Conservation (phyloP, 192 early-diverging fungal genomes). For the Gonapodya prolifera region DNA sequence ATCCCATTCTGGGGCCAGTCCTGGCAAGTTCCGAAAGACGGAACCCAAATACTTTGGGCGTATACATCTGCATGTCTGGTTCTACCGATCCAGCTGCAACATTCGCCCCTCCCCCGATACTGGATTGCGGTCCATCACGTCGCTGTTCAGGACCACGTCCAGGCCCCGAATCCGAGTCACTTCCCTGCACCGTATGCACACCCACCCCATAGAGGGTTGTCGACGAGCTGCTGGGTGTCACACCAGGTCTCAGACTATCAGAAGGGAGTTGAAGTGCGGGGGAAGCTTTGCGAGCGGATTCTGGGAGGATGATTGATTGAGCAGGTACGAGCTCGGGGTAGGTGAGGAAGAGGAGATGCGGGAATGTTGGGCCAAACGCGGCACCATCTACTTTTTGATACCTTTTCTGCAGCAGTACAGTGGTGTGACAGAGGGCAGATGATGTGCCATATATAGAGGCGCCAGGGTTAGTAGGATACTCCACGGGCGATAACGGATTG, state of each 20-base stretch:
- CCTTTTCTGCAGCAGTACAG: too few relatives aligned
- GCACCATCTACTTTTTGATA: constrained; percentile 51
- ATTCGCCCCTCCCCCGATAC: neutral
- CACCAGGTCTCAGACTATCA: too few relatives aligned
- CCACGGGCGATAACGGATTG: too few relatives aligned
- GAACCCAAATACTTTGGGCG: constrained; percentile 87
- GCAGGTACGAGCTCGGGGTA: constrained; percentile 62
- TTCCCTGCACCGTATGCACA: constrained; percentile 18
- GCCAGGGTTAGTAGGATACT: too few relatives aligned
- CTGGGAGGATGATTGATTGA: constrained; percentile 11
- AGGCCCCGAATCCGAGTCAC: neutral
- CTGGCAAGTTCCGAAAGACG: constrained; percentile 59
- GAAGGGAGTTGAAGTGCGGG: too few relatives aligned
- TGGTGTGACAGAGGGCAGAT: too few relatives aligned
- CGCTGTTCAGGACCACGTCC: too few relatives aligned
- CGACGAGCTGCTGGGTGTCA: neutral
- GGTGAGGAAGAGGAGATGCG: constrained; percentile 78
- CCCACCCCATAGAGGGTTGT: neutral
- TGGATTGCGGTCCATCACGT: too few relatives aligned
- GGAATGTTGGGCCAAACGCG: constrained; percentile 91
- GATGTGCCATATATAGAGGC: too few relatives aligned
- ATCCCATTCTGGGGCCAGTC: constrained; percentile 80
- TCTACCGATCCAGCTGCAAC: neutral
- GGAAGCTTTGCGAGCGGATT: too few relatives aligned
- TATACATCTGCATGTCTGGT: constrained; percentile 37